Conservation (phyloP, 331 rosid species). For the Pyrus hybrid region DNA sequence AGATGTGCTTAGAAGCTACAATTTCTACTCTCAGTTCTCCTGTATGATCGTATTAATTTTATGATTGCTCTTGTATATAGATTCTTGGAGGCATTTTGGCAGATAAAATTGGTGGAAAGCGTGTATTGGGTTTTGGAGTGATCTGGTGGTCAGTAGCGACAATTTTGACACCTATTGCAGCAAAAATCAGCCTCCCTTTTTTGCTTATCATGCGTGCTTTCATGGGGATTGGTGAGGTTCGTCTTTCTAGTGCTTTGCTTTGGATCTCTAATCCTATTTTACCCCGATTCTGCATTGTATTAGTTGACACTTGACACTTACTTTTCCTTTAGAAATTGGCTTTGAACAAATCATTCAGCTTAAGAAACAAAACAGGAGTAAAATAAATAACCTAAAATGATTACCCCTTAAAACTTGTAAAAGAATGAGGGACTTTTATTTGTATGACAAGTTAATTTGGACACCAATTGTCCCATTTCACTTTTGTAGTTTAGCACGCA, state of each 20-base stretch:
- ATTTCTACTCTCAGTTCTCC: constrained; percentile 6
- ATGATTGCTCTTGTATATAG: constrained; percentile 25
- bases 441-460: not conserved
- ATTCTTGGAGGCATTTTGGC: constrained; percentile 98
- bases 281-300: not conserved
- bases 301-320: not conserved
- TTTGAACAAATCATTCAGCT: not conserved
- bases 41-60: constrained; percentile 8
- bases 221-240: constrained; percentile 96
- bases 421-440: too few species aligned
- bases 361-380: not conserved
- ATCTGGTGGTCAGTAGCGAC: constrained; percentile 96
- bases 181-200: constrained; percentile 77
- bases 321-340: not conserved
- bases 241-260: constrained; percentile 24
- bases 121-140: constrained; percentile 87
- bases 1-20: not conserved
- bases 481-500: not conserved
- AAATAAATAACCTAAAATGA: not conserved
- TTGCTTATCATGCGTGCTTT: constrained; percentile 85
- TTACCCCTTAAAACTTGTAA: not conserved
- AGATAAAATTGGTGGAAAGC: constrained; percentile 90
- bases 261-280: not conserved
- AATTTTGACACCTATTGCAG: constrained; percentile 84
- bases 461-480: not conserved